A percentile compares a stretch with the other conserved stretches of the same genome.
These are phyloP conservation scores for Intubia oerlemansii DNA, from an alignment of 2,329 filamentous ascomycete species.

Conservation along the genomic window DNA sequence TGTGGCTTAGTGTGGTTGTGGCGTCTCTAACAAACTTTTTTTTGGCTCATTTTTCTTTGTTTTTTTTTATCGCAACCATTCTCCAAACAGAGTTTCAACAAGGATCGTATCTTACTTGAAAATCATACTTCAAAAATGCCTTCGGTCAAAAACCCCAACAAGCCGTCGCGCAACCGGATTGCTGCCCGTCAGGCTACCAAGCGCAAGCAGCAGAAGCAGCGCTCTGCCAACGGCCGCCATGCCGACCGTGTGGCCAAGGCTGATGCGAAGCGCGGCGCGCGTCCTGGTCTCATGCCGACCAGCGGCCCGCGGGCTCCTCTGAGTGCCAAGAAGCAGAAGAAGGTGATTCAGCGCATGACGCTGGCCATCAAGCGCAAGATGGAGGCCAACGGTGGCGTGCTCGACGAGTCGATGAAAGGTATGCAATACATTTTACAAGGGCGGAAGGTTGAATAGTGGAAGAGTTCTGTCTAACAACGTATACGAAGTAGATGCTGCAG, in stretches of 20 bases:
- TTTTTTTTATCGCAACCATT: too few relatives aligned
- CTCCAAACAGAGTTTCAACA: too few relatives aligned
- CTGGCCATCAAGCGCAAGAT: conserved; percentile 30
- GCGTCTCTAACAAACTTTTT: too few relatives aligned
- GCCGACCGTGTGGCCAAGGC: conserved; percentile 10
- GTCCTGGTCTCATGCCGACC: conserved; percentile 29
- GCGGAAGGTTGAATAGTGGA: too few relatives aligned
- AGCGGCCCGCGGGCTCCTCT: conserved; percentile 29
- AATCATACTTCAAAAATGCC: too few relatives aligned
- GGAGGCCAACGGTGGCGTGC: conserved; percentile 19
- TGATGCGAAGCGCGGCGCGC: conserved; percentile 26
- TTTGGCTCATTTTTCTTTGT: neutral
- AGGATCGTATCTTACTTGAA: too few relatives aligned
- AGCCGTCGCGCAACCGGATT: conserved; percentile 29
- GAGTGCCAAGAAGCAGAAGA: conserved; percentile 33
- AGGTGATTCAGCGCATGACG: conserved; percentile 30
- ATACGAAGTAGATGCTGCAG: too few relatives aligned
- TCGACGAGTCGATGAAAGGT: conserved; percentile 13
- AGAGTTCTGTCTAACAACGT: too few relatives aligned
- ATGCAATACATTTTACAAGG: too few relatives aligned
- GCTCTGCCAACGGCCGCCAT: conserved; percentile 12
- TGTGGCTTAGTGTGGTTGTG: too few relatives aligned
- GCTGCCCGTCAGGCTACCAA: conserved; percentile 22
- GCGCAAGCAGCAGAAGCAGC: conserved; percentile 22
- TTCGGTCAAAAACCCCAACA: conserved; percentile 37